Evolutionary conservation across 2,329 filamentous ascomycete species (phyloP), one percentile per base, ranked within the genome.

Genomic region (Aspergillus pseudoglaucus): DNA sequence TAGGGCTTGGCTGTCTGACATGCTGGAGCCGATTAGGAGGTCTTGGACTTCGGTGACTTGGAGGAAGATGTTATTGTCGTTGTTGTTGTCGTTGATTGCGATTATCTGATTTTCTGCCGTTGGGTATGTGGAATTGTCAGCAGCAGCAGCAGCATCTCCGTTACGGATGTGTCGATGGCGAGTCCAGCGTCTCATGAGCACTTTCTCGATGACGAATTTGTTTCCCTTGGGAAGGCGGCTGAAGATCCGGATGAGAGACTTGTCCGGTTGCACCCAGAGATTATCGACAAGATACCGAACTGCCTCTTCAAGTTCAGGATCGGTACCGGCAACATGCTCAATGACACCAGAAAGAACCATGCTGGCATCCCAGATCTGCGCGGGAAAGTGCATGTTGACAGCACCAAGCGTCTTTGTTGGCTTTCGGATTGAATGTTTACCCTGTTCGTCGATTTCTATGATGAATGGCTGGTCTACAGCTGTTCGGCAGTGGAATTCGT

Each of bases 41-140:
- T 66, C 63, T 48, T 73, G 71, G 5, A 64, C 56, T 50, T 74
- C 71, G 2, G 56, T 67, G 10, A 72, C 53, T 48, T 70, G 65
- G 1, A 68, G 51, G 46, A 59, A 61, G 22, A 62, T 56, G 14
- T 61, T 53, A 20, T 48, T 47, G 14, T 44, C 27, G 17, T 33
- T 25, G 23, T 7, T n/a, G n/a, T 25, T 46, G 12, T 40, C 38
- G 17, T 42, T 6, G 15, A 39, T 6, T 7, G 6, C 27, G 7
- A 15, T 20, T 3, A 17, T 18, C 6, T 22, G 23, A 8, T 18
- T 44, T 14, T 38, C 38, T 32, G 44, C 25, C 14, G 4, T 23
- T 8, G 45, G 8, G 18, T 30, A 39, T 10, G 27, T 22, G 15
- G 6, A 10, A 42, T 52, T 45, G 8, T 47, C 45, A 32, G 23